These are phyloP conservation scores for Colletotrichum trifolii DNA, from an alignment of 2,329 filamentous ascomycete species.

Conservation along the genomic window DNA sequence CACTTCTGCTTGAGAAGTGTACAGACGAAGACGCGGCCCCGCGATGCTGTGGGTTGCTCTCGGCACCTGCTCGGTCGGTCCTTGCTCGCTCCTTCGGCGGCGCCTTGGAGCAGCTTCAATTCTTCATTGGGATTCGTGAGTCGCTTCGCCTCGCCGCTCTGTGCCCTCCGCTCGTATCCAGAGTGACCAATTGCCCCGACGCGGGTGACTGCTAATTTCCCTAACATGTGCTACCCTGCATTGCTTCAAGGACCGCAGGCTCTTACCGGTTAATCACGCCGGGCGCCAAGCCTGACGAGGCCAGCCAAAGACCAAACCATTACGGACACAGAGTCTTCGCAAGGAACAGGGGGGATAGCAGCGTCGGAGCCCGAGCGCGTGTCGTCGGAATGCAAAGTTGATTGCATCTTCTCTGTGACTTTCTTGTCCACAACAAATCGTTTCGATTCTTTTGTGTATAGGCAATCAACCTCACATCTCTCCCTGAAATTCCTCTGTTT, in stretches of 20 bases:
- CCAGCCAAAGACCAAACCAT: too few species aligned
- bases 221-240: neutral
- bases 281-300: slow-evolving; percentile 6
- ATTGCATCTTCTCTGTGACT: too few species aligned
- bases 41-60: too few species aligned
- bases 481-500: slow-evolving; percentile 1
- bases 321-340: too few species aligned
- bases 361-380: neutral
- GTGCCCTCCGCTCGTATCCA: slow-evolving; percentile 32
- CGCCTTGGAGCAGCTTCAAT: neutral
- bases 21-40: slow-evolving; percentile 4
- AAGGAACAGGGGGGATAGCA: too few species aligned
- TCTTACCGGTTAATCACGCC: slow-evolving; percentile 25
- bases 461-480: neutral
- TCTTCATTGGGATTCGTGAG: slow-evolving; percentile 26
- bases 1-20: neutral
- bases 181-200: slow-evolving; percentile 22
- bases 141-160: slow-evolving; percentile 14
- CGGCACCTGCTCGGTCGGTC: neutral
- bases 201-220: slow-evolving; percentile 16
- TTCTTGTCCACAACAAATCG: too few species aligned
- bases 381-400: neutral
- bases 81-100: slow-evolving; percentile 13
- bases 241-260: neutral
- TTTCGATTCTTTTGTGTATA: too few species aligned